A percentile compares a stretch with the other conserved stretches of the same genome.
phyloP scores from a whole-genome alignment of 257 asterid species.

The Petrea volubilis region DNA sequence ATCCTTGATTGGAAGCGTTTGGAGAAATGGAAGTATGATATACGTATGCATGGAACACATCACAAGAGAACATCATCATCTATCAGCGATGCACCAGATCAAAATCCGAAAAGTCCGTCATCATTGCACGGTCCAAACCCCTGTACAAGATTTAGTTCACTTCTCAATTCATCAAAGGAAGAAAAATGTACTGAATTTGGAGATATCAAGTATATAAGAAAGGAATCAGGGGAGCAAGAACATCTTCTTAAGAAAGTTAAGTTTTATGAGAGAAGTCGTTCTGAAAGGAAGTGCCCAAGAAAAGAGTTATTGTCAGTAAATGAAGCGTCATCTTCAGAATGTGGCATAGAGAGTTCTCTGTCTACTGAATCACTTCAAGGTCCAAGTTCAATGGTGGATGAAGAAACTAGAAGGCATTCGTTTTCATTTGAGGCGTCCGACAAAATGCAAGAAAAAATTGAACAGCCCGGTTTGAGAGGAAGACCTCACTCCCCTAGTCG shows the following conservation, averaged over 20 bases:
- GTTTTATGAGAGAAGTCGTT: conserved; percentile 28
- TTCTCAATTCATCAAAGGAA: conserved; percentile 34
- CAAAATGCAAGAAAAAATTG: conserved; percentile 30
- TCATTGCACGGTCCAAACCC: conserved; percentile 26
- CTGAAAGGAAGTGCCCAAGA: conserved; percentile 36
- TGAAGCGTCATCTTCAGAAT: conserved; percentile 41
- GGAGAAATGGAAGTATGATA: conserved; percentile 84
- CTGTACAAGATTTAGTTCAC: conserved; percentile 33
- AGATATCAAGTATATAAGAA: conserved; percentile 36
- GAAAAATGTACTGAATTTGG: conserved; percentile 30
- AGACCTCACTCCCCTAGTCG: conserved; percentile 71
- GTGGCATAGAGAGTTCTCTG: conserved; percentile 42
- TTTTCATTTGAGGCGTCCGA: conserved; percentile 37
- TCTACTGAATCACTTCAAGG: conserved; percentile 45
- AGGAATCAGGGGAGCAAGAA: conserved; percentile 40
- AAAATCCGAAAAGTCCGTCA: conserved; percentile 39
- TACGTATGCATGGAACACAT: conserved; percentile 58
- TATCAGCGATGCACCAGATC: too few relatives aligned
- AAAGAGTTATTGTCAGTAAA: conserved; percentile 30
- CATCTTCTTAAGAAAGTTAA: conserved; percentile 31
- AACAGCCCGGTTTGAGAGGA: conserved; percentile 43
- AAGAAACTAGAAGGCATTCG: conserved; percentile 34
- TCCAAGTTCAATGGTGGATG: conserved; percentile 23
- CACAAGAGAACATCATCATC: conserved; percentile 42
- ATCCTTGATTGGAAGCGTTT: conserved; percentile 90